These are phyloP conservation scores for Ascochyta fabae DNA, from an alignment of 2,329 filamentous ascomycete species.

Conservation along the genomic window DNA sequence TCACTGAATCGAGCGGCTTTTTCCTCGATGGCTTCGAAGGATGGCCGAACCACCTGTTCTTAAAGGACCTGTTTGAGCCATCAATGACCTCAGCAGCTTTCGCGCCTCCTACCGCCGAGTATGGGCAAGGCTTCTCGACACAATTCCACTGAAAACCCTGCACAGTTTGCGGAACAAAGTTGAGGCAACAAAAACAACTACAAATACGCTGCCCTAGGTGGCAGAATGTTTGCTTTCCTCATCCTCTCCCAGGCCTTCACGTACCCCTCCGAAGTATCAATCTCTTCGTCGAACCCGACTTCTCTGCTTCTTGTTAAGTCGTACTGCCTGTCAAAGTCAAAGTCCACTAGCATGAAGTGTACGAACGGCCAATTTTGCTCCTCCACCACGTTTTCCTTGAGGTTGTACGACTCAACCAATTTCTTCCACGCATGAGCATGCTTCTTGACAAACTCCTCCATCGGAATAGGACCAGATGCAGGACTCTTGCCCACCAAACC, in stretches of 20 bases:
- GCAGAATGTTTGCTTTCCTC: constrained; percentile 48
- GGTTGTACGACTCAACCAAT: constrained; percentile 31
- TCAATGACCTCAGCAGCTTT: not conserved
- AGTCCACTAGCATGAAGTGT: constrained; percentile 52
- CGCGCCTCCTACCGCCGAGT: not conserved
- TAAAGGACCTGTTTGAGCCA: constrained; percentile 6
- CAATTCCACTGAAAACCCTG: not conserved
- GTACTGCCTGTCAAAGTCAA: constrained; percentile 55
- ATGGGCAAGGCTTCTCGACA: not conserved
- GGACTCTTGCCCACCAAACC: constrained; percentile 50
- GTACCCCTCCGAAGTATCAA: constrained; percentile 49
- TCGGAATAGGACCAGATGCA: constrained; percentile 22
- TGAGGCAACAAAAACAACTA: not conserved
- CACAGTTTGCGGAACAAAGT: too few relatives aligned
- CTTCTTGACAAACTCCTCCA: constrained; percentile 39
- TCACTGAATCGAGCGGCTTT: not conserved
- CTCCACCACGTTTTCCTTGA: constrained; percentile 50
- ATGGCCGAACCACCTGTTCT: constrained; percentile 9
- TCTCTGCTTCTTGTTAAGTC: constrained; percentile 54
- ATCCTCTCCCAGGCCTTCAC: constrained; percentile 54
- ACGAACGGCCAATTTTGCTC: constrained; percentile 50
- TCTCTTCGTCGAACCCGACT: constrained; percentile 53
- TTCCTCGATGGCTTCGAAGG: constrained; percentile 9
- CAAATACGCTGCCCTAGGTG: not conserved
- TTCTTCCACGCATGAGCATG: constrained; percentile 33